Evolutionary conservation across 2,329 filamentous ascomycete genomes (phyloP).

Genomic region (Malbranchea cinnamomea): DNA sequence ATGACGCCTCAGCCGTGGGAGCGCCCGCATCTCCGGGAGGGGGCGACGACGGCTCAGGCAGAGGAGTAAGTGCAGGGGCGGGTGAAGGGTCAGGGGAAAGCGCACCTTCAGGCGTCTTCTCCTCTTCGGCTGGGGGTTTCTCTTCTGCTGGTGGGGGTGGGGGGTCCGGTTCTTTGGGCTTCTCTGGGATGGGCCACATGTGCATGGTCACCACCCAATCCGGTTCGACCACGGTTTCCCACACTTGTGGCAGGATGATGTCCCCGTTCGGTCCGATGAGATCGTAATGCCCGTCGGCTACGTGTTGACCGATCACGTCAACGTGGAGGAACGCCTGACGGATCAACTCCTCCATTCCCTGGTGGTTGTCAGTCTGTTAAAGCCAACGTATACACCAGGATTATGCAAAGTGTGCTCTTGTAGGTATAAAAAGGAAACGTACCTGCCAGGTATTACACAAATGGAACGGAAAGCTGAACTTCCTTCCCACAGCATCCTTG

Average conservation of each 20-base stretch:
- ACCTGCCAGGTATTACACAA: slow-evolving; percentile 73
- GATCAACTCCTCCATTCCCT: slow-evolving; percentile 80
- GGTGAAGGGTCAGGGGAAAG: slow-evolving; percentile 9
- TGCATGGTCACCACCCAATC: slow-evolving; percentile 59
- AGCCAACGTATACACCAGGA: background rate
- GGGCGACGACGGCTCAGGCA: slow-evolving; percentile 3
- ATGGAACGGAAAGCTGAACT: slow-evolving; percentile 83
- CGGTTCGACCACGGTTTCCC: slow-evolving; percentile 68
- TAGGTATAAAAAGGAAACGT: slow-evolving; percentile 24
- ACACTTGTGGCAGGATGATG: slow-evolving; percentile 67
- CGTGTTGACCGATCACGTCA: slow-evolving; percentile 59
- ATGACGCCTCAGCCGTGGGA: too few species aligned
- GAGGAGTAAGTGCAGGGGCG: slow-evolving; percentile 8
- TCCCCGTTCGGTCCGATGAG: slow-evolving; percentile 64
- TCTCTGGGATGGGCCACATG: slow-evolving; percentile 48
- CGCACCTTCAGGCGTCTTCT: slow-evolving; percentile 22
- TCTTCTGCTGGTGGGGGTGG: slow-evolving; percentile 14
- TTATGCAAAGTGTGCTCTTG: slow-evolving; percentile 1
- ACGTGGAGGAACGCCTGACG: slow-evolving; percentile 72
- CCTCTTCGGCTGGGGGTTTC: slow-evolving; percentile 10
- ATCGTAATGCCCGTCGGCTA: slow-evolving; percentile 67
- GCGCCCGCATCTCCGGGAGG: too few species aligned
- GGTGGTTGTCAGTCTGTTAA: slow-evolving; percentile 14
- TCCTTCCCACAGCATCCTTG: slow-evolving; percentile 80
- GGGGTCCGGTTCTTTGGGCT: slow-evolving; percentile 27